Evolutionary conservation across 176 grass and related monocot genomes (phyloP).

Genomic region (Musa itinerans): DNA sequence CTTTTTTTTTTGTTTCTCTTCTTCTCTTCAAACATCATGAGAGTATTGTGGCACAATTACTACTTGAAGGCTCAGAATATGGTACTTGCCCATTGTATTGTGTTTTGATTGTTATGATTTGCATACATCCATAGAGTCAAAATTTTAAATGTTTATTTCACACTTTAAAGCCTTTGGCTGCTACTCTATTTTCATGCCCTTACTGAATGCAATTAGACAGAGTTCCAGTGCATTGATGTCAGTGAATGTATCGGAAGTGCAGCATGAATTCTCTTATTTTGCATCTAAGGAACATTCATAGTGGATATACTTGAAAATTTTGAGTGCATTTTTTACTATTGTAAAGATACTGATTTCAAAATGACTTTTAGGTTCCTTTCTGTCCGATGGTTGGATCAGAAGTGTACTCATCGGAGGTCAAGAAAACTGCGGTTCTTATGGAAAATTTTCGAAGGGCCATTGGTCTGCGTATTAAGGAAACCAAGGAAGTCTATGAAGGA

Average conservation of each 20-base stretch:
- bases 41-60: neutral
- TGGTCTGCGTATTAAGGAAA: constrained; percentile 93
- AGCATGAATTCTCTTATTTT: too few species aligned
- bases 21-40: neutral
- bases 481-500: constrained; percentile 94
- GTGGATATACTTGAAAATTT: neutral
- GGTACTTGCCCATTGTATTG: too few species aligned
- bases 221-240: too few species aligned
- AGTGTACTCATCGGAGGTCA: constrained; percentile 93
- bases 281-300: too few species aligned
- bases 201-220: too few species aligned
- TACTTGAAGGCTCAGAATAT: too few species aligned
- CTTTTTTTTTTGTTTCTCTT: neutral
- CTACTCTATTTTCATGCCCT: too few species aligned
- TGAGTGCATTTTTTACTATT: neutral
- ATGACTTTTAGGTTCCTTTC: constrained; percentile 62
- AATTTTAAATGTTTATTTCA: too few species aligned
- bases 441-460: constrained; percentile 91
- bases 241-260: too few species aligned
- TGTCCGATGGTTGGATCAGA: constrained; percentile 99
- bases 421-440: constrained; percentile 95
- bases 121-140: too few species aligned
- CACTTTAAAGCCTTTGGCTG: too few species aligned
- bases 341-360: constrained; percentile 7
- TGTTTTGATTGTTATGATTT: too few species aligned